Evolutionary conservation across 148 eudicot genomes (phyloP), one percentile per base, ranked within the genome.

Genomic region (Rhododendron mucronatum): DNA sequence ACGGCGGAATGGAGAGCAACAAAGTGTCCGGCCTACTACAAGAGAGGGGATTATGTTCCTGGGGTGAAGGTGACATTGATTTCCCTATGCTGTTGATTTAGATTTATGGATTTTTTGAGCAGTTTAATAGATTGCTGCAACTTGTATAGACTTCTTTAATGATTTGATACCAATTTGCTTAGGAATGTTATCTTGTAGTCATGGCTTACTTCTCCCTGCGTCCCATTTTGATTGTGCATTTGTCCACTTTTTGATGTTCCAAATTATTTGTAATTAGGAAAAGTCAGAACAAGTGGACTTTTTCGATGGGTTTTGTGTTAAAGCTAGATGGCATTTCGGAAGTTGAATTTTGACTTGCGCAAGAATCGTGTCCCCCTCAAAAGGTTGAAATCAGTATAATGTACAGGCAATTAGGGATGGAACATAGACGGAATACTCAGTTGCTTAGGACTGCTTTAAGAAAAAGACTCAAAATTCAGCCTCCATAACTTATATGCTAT

Each of bases 1-100:
- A 97, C 99, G 39, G 97, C 99, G 14, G 98, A 95, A 85, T 95
- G 98, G 99, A 95, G 97, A 86, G 95, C 99, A n/a, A 95, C 99
- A 0, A 97, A 97, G 92, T 94, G 94, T 88, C 95, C 98, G 23
- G 91, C 98, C 61, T 97, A 97, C 85, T 97, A 93, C 93, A 97
- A 95, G 90, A 92, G 99, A 91, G 99, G 99, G 83, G 99, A 97
- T 89, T 97, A 95, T 88, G 99, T 95, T 88, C 99, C 99, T 86
- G 99, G 99, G 63, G 88, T 97, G 90, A 97, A 95, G 98, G 99
- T 94, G 73, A 75, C 7, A 7, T 47, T 59, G 53, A 73, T 65
- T 57, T 73, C 14, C 20, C 13, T 37, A 33, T 30, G 21, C 23
- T 37, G 7, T 84, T 74, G 8, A 28, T 84, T 82, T 53, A 35